Percentiles rank a stretch among this genome's conserved stretches.
These are phyloP conservation scores for Dothideomycetes sp. DNA, from an alignment of 2,329 filamentous ascomycete species.

Conservation along the genomic window DNA sequence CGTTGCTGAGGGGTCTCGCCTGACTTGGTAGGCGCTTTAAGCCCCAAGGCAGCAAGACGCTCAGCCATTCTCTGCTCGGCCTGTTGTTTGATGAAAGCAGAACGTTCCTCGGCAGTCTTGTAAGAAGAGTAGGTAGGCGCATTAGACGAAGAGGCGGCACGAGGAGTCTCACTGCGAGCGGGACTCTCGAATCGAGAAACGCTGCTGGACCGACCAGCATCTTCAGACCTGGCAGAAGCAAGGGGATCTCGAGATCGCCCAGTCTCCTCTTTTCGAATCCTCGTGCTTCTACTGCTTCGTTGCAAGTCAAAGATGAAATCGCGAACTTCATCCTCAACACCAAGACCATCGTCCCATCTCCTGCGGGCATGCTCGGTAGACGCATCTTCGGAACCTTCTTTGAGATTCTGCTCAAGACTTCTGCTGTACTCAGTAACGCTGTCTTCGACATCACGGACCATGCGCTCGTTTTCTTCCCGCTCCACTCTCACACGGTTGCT, in stretches of 20 bases:
- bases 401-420: slow-evolving; percentile 76
- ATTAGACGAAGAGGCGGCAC: slow-evolving; percentile 27
- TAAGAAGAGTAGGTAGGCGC: slow-evolving; percentile 69
- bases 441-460: slow-evolving; percentile 95
- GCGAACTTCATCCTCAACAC: slow-evolving; percentile 91
- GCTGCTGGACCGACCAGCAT: slow-evolving; percentile 18
- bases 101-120: slow-evolving; percentile 84
- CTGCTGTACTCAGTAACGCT: slow-evolving; percentile 81
- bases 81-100: slow-evolving; percentile 93
- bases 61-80: slow-evolving; percentile 96
- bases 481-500: slow-evolving; percentile 70
- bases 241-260: slow-evolving; percentile 6
- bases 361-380: slow-evolving; percentile 81
- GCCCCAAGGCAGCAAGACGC: slow-evolving; percentile 80
- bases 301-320: slow-evolving; percentile 98
- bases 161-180: slow-evolving; percentile 12
- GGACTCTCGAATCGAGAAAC: slow-evolving; percentile 20
- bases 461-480: slow-evolving; percentile 86
- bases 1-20: slow-evolving; percentile 75
- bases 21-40: slow-evolving; percentile 66
- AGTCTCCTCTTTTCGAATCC: slow-evolving; percentile 51
- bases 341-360: slow-evolving; percentile 90
- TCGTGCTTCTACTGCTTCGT: slow-evolving; percentile 67
- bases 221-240: slow-evolving; percentile 11
- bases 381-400: slow-evolving; percentile 64